Evolutionary conservation across 257 asterid genomes (phyloP), one percentile per base, ranked within the genome.

Genomic region (Solanum ahanhuiri): DNA sequence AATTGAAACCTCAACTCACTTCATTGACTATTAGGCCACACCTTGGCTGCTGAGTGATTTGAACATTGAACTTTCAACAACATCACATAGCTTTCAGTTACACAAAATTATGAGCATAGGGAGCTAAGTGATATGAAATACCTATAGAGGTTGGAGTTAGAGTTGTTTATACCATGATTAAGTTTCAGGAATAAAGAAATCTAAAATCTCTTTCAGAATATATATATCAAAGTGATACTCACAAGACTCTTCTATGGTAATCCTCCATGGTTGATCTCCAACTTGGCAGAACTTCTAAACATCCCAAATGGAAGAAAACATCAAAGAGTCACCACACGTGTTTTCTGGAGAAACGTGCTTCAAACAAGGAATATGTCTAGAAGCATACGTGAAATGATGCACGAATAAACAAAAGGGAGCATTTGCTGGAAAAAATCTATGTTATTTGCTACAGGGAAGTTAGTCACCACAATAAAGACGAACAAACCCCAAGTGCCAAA

Each of bases 221-320:
- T 14, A 33, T n/a, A 86, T 7, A 85, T 82, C 30, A 73, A 14
- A 20, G 57, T 35, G 64, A 82, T 86, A 89, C 96, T 91, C 87
- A 93, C 95, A 88, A 35, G 76, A 92, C 90, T 57, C 77, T 66
- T 87, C 48, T 84, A 45, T 93, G 85, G 91, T 91, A 93, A 23
- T 88, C 89, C 85, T 93, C 93, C 93, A 93, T 88, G 57, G 89
- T 90, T 34, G 92, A 88, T 89, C 90, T 91, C 93, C 95, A 93
- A 82, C 85, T 28, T 33, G 95, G 92, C 88, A 93, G 89, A 83
- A 72, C 30, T 72, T 87, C 94, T 93, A 90, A 34, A 72, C 84
- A 70, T 57, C 22, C 57, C 37, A 30, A 85, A 66, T 37, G 88
- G 18, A 54, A 33, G 43, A 70, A 33, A 20, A 37, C 31, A 72